Evolutionary conservation across 768 basidiomycete genomes (phyloP).

Genomic region (Auricularia sp.): DNA sequence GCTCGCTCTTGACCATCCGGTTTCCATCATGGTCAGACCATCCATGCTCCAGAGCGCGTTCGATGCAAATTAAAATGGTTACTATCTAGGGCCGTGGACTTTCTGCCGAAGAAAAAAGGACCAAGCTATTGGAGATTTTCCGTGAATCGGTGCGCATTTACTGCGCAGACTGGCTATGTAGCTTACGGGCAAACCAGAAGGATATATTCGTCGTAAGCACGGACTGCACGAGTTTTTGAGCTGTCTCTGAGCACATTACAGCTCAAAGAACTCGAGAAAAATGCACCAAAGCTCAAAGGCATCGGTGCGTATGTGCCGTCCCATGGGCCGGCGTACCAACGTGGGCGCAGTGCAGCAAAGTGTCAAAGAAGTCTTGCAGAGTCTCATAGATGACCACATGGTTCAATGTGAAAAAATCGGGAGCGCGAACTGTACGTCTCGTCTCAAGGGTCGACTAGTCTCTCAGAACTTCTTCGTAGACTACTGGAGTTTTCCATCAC

Average conservation of each 20-base stretch:
- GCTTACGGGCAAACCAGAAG: constrained; percentile 35
- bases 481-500: constrained; percentile 94
- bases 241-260: constrained; percentile 17
- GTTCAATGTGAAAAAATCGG: constrained; percentile 90
- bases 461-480: constrained; percentile 34
- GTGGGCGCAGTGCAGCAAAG: constrained; percentile 62
- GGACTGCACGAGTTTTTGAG: neutral
- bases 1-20: no score
- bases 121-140: constrained; percentile 84
- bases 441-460: neutral
- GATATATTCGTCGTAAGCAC: constrained; percentile 63
- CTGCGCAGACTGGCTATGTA: constrained; percentile 1
- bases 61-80: no score
- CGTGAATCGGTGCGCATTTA: constrained; percentile 61
- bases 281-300: constrained; percentile 80
- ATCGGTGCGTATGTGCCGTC: constrained; percentile 42
- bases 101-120: constrained; percentile 82
- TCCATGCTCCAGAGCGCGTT: no score
- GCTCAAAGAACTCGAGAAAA: constrained; percentile 89
- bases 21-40: no score
- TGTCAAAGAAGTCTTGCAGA: constrained; percentile 85
- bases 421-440: constrained; percentile 74
- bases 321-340: no score
- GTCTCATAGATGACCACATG: constrained; percentile 76
- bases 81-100: constrained; percentile 42